Percentiles rank a stretch among this genome's conserved stretches.
phyloP scores from a whole-genome alignment of 768 basidiomycete genomes.

The Lactifluus piperatus region DNA sequence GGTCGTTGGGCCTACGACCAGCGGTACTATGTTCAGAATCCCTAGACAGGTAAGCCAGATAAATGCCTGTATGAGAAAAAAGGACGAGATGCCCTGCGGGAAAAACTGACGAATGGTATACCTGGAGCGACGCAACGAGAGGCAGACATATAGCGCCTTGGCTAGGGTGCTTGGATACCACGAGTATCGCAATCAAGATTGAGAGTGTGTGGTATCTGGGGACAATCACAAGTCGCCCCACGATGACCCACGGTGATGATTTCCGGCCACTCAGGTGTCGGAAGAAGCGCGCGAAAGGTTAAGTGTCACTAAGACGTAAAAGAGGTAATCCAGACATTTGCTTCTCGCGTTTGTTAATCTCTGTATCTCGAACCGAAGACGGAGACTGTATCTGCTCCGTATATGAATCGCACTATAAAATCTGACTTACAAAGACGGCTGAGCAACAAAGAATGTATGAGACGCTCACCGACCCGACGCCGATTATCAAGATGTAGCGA shows the following conservation, averaged over 20 bases:
- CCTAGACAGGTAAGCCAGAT: neutral
- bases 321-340: neutral
- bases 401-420: neutral
- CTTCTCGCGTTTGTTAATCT: neutral
- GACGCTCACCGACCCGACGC: neutral
- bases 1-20: neutral
- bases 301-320: slow-evolving; percentile 16
- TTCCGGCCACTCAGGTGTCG: neutral
- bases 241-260: neutral
- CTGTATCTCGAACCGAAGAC: neutral
- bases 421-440: neutral
- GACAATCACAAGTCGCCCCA: neutral
- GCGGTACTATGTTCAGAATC: neutral
- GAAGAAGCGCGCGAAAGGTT: neutral
- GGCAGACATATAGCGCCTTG: slow-evolving; percentile 5
- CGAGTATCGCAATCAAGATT: neutral
- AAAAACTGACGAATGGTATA: neutral
- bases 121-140: neutral
- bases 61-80: neutral
- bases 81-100: neutral
- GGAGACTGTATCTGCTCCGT: neutral
- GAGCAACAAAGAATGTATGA: neutral
- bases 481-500: neutral
- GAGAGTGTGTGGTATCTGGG: neutral
- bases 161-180: neutral